Evolutionary conservation across 306 rosid species (phyloP), one percentile per base, ranked within the genome.

Genomic region (Sphenostylis stenocarpa): DNA sequence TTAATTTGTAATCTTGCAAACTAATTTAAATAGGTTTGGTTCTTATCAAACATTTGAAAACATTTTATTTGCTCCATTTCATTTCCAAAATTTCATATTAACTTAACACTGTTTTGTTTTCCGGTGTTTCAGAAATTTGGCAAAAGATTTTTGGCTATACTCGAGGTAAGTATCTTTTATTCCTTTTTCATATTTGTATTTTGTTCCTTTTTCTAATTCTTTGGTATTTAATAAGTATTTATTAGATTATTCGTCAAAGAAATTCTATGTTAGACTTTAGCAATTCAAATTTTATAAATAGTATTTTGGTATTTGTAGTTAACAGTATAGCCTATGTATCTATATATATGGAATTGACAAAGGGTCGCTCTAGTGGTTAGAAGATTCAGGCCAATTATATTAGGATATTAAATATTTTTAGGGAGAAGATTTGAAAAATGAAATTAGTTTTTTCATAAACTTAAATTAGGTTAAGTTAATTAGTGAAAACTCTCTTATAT

Each of bases 151-250:
- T 69, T 36, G 77, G 71, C 10, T 58, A 78, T 48, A 33, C 26
- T 34, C 71, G 77, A 33, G 82, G 82, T 70, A 47, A 5, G 61
- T 6, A 66, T 65, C 12, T 0, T 39, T 10, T 57, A 10, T 57
- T 16, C 11, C 41, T 15, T 56, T 33, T 10, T 60, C 34, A 12
- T 33, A 62, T 20, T 34, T n/a, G n/a, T 63, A 6, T 36, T n/a
- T 3, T 34, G 24, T 63, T 36, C 2, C 1, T 2, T 0, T n/a
- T 17, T 63, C 13, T 28, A 16, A 5, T 29, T 58, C 65, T 5
- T 0, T 61, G 11, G 23, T 56, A 23, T 23, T 26, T 26, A 26
- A 26, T 24, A 24, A 13, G 66, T 29, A 15, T 60, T 29, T 14
- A 29, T 60, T 12, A 26, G 10, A 12, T 23, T 57, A 12, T 57